Percentiles rank a stretch among this genome's conserved stretches.
Conservation (phyloP, 169 alveolate species). For the Cryptosporidium baileyi region DNA sequence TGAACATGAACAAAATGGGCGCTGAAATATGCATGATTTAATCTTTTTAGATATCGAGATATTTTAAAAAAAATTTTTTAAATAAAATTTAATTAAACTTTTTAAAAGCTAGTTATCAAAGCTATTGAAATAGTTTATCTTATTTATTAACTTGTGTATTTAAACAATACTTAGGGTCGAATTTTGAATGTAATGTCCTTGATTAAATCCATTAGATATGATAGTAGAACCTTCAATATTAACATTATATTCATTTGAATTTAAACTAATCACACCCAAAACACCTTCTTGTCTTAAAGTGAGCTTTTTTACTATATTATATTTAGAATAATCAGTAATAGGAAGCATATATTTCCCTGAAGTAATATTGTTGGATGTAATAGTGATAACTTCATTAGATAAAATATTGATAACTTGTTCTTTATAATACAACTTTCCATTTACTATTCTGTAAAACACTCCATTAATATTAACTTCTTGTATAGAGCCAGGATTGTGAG, state of each 20-base stretch:
- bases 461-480: slow-evolving; percentile 32
- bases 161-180: slow-evolving; percentile 10
- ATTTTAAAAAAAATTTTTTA: too few relatives aligned
- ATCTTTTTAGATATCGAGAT: too few relatives aligned
- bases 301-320: slow-evolving; percentile 2
- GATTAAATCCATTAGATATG: slow-evolving; percentile 5
- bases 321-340: background rate
- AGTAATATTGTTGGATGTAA: background rate
- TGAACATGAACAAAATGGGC: too few relatives aligned
- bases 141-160: too few relatives aligned
- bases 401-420: slow-evolving; percentile 26
- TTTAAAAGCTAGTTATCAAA: too few relatives aligned
- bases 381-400: background rate
- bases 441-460: background rate
- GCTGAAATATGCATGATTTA: too few relatives aligned
- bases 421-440: slow-evolving; percentile 52
- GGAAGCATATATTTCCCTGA: background rate
- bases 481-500: slow-evolving; percentile 68
- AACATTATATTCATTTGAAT: slow-evolving; percentile 17
- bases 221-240: slow-evolving; percentile 27
- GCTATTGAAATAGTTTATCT: too few relatives aligned
- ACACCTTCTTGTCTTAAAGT: slow-evolving; percentile 59
- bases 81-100: too few relatives aligned
- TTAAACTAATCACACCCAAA: slow-evolving; percentile 28
- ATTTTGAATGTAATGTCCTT: slow-evolving; percentile 38